Percentiles rank a stretch among this genome's conserved stretches.
Evolutionary conservation across 2,329 filamentous ascomycete species (phyloP).

Genomic region (Verticillium isaacii): DNA sequence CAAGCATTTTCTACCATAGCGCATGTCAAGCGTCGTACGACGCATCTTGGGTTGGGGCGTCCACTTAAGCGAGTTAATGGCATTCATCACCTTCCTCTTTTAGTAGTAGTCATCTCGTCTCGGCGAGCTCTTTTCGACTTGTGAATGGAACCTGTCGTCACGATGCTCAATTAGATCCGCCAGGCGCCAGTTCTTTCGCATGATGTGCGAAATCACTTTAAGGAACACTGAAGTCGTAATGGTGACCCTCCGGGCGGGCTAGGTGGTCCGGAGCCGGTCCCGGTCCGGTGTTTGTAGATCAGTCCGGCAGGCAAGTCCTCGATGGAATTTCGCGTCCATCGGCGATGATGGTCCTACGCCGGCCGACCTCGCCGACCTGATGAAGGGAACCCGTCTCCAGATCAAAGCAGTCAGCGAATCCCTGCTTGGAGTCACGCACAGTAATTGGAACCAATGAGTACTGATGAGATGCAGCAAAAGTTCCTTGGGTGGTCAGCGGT

Average conservation of each 20-base stretch:
- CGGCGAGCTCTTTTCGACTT: neutral
- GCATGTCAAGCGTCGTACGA: neutral
- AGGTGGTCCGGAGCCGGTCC: neutral
- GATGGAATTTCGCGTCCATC: neutral
- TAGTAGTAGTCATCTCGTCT: neutral
- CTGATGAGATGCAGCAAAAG: neutral
- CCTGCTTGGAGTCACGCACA: neutral
- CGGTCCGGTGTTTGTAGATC: neutral
- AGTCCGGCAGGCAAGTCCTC: neutral
- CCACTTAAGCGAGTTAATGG: no score
- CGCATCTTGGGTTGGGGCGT: neutral
- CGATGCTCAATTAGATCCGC: no score
- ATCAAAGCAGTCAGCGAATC: neutral
- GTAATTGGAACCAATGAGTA: neutral
- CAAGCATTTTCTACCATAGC: neutral
- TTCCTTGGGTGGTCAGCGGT: neutral
- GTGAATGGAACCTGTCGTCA: neutral
- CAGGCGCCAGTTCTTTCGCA: no score
- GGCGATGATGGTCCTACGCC: neutral
- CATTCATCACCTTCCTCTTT: neutral
- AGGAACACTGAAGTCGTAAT: no score
- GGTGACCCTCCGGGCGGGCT: neutral
- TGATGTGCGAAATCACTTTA: no score
- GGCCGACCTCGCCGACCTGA: neutral
- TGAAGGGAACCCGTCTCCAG: neutral